Base-by-base conservation (phyloP, 495 filamentous ascomycete species). In the Lophiotrema nucula region DNA sequence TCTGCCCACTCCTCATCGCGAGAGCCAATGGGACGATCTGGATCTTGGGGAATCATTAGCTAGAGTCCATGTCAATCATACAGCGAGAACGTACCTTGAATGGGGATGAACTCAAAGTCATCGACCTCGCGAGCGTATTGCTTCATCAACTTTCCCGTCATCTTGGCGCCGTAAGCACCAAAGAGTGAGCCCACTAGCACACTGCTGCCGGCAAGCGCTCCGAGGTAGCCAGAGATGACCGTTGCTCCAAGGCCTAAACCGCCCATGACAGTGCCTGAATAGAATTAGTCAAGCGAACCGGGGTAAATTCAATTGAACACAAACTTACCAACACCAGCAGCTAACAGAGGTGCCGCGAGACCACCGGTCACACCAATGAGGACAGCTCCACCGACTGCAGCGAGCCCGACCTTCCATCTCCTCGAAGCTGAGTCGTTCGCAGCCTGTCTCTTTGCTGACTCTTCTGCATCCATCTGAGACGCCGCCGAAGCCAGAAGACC, bases 111-210 rank as follows among this genome's bases (percentile, higher is more conserved):
- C 15, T 52, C 59, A 57, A 69, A 69, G 46, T 69, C 67, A 12
- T 64, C 19, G 3, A 69, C 64, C 37, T 67, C 67, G 27, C 45
- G 53, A 2, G 64, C 67, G 37, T 69, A 69, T 26, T 64, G 50
- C 39, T 61, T 48, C 60, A 69, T 64, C 1, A 64, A 27, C 18
- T 51, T 27, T 15, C 67, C 64, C n/a, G 67, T 67, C 67, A 69
- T 69, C 47, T 65, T 67, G 12, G 54, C 67, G 16, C 67, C 67
- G 35, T 69, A 69, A 10, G 67, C 67, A n/a, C 67, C 64, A 56
- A 69, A 69, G 12, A 69, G 41, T 4, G 48, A 55, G 2, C 67
- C 67, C 10, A 69, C 64, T 1, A 69, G 60, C 1, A 66, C 58
- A 1, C 51, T 39, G 28, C 64, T 67, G 6, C 67, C 67, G 0